Evolutionary conservation across 1,284 basidiomycete species (phyloP), one percentile per base, ranked within the genome.

Genomic region (Tremellales sp.): DNA sequence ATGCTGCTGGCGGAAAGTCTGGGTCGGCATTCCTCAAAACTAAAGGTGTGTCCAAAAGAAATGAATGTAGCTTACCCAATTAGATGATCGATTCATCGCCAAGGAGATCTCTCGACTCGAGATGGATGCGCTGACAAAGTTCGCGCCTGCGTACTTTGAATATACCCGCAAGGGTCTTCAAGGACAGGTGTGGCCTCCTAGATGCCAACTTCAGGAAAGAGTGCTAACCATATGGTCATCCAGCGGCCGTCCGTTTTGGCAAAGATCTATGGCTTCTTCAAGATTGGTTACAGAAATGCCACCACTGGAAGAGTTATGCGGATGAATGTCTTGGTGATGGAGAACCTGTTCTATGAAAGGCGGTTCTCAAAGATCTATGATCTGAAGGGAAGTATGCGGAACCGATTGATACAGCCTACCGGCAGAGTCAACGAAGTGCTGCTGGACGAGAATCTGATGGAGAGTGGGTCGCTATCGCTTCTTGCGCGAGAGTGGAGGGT

Each of bases 251-350:
- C 93, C 1, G 79, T 97, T 0, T 77, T 99, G 18, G 94, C 94
- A 29, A 98, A 98, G 75, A 87, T 97, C 47, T 97, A 97, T 58
- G 95, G 95, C 1, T 94, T 93, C 65, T 99, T 90, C 74, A 93
- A 97, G 63, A 81, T 99, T 53, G 91, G 89, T 1, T 93, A 92
- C 74, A 83, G 83, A 58, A 94, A 93, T 68, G 82, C 82, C 0
- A 83, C 81, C 63, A 80, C 77, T 1, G 78, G 84, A 3, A 88
- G 88, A 67, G 80, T 83, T 7, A 87, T 87, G 19, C 84, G 92
- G 63, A 91, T 97, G 85, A 97, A 97, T 65, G 78, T 97, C 22
- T 76, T 97, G 35, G 90, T 98, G 45, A 97, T 97, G 90, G 90
- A 99, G 72, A 98, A 98, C 63, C 77, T 98, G 12, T 94, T 97